Conservation (phyloP, 1,284 basidiomycete genomes). For the Ustilago loliicola region DNA sequence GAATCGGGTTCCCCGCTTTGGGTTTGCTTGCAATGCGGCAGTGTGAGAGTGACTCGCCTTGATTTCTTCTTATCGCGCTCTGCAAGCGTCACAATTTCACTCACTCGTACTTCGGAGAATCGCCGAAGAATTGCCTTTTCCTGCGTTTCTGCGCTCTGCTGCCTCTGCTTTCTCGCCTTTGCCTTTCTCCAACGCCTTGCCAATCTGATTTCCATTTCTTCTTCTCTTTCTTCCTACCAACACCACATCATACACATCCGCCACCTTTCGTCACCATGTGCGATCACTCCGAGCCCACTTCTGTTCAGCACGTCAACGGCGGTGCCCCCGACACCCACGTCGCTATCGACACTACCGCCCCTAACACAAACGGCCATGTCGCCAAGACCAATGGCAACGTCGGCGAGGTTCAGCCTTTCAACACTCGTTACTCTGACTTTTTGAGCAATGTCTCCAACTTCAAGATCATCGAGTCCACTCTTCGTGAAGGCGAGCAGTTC, state of each 20-base stretch:
- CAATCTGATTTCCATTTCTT: slow-evolving; percentile 2
- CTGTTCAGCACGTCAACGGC: slow-evolving; percentile 62
- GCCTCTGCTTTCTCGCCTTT: neutral
- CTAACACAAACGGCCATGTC: slow-evolving; percentile 37
- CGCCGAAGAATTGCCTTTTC: slow-evolving; percentile 19
- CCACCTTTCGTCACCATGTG: slow-evolving; percentile 45
- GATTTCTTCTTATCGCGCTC: slow-evolving; percentile 3
- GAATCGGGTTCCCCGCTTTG: slow-evolving; percentile 3
- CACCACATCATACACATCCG: neutral
- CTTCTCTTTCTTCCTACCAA: neutral
- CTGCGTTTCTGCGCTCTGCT: no score
- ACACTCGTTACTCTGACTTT: slow-evolving; percentile 63
- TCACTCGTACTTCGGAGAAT: slow-evolving; percentile 18
- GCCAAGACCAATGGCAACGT: slow-evolving; percentile 49
- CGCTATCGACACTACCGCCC: slow-evolving; percentile 57
- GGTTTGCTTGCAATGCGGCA: neutral
- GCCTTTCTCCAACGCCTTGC: no score
- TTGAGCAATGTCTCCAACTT: slow-evolving; percentile 71
- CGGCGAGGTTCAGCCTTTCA: slow-evolving; percentile 57
- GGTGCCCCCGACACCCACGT: slow-evolving; percentile 62
- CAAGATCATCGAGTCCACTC: slow-evolving; percentile 93
- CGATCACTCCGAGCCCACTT: slow-evolving; percentile 50
- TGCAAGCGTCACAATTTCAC: slow-evolving; percentile 1
- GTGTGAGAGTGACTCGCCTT: slow-evolving; percentile 10
- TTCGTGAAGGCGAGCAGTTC: slow-evolving; percentile 97